phyloP scores from a whole-genome alignment of 1,284 basidiomycete genomes.

The Athelia sp. region DNA sequence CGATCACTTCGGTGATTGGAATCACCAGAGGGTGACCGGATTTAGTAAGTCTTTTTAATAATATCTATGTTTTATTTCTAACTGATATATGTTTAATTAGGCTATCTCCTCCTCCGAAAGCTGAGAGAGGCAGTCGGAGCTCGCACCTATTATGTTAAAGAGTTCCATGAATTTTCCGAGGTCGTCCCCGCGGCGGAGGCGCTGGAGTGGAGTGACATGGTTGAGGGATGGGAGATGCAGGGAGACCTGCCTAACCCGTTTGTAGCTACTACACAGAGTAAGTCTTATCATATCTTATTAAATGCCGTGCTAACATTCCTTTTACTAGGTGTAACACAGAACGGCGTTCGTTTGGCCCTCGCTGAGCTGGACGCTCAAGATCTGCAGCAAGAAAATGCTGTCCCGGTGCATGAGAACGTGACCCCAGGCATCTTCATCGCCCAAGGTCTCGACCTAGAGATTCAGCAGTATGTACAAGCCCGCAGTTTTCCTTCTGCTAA shows the following conservation, averaged over 20 bases:
- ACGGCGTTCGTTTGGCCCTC: constrained; percentile 5
- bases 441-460: constrained; percentile 16
- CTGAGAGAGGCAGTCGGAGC: not conserved
- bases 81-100: not conserved
- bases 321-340: not conserved
- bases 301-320: not conserved
- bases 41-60: not conserved
- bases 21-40: not conserved
- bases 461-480: constrained; percentile 11
- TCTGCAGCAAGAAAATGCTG: not conserved
- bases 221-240: constrained; percentile 10
- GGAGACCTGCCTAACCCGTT: constrained; percentile 12
- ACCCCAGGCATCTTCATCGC: constrained; percentile 10
- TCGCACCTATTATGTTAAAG: not conserved
- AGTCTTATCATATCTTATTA: not conserved
- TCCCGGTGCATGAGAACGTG: constrained; percentile 6
- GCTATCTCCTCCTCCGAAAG: not conserved
- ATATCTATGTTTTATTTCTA: not conserved
- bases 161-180: constrained; percentile 4
- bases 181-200: constrained; percentile 4
- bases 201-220: constrained; percentile 7
- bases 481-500: not conserved
- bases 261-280: constrained; percentile 8
- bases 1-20: constrained; percentile 4
- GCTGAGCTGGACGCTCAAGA: constrained; percentile 9